phyloP scores from a whole-genome alignment of 2,329 filamentous ascomycete genomes.

The Trichoderma atrobrunneum region DNA sequence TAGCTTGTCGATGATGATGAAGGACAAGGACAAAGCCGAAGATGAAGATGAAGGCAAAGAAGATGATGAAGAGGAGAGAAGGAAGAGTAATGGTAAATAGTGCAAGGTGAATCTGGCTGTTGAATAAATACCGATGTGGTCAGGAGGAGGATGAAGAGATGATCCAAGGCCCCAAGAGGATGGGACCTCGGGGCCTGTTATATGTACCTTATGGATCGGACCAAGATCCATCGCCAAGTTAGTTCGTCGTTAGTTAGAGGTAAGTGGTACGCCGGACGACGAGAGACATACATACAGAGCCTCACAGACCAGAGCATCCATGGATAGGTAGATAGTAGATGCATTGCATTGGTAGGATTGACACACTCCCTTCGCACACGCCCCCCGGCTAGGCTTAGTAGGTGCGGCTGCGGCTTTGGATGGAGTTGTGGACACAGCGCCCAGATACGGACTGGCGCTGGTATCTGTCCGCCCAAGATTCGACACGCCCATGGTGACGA shows the following conservation, averaged over 20 bases:
- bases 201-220: slow-evolving; percentile 6
- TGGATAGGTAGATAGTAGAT: background rate
- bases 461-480: background rate
- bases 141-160: background rate
- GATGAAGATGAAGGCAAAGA: background rate
- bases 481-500: background rate
- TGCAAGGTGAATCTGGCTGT: background rate
- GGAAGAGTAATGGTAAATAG: background rate
- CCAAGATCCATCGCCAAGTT: background rate
- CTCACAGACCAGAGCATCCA: background rate
- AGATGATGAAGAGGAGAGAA: background rate
- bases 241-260: background rate
- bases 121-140: background rate
- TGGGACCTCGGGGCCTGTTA: slow-evolving; percentile 1
- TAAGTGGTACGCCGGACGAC: background rate
- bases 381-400: background rate
- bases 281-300: background rate
- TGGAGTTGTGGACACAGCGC: background rate
- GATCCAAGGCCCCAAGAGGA: slow-evolving; percentile 1
- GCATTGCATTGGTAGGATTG: background rate
- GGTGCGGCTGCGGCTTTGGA: slow-evolving; percentile 6
- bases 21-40: background rate
- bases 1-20: background rate
- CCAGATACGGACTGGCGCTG: background rate
- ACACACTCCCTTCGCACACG: background rate